Evolutionary conservation across 2,329 filamentous ascomycete species (phyloP), one percentile per base, ranked within the genome.

Genomic region (Talaromyces sp.): DNA sequence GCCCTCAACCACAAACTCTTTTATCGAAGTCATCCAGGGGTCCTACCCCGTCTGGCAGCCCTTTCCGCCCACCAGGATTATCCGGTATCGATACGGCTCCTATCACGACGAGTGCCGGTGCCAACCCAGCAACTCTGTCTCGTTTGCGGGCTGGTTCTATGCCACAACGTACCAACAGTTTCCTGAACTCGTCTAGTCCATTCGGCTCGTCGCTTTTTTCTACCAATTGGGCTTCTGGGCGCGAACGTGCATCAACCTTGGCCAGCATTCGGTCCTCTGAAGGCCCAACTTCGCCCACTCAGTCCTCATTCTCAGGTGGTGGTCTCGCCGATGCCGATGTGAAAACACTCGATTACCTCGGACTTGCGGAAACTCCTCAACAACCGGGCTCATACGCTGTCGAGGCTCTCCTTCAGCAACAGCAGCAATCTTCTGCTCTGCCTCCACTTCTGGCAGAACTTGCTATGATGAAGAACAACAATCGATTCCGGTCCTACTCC

Each of bases 401-500:
- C 72, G 83, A 76, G 66, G 80, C 82, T 59, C 62, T 75, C 52
- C 65, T 74, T 56, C 81, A 82, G 61, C 81, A 70, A n/a, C 67
- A 78, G 56, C 77, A 81, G 57, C 73, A 78, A 59, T 69, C 74
- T 31, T 75, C 81, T 61, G 73, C 75, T 14, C 67, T 82, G 26
- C 80, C 79, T 46, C 88, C 89, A 2, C 89, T 91, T 65, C 81
- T 93, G 35, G 87, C 88, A 51, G 89, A 89, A 69, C 80, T 93
- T 62, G 87, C 88, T 63, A 88, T 90, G 71, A 84, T 91, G 65
- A 88, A 88, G 65, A 89, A 85, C 71, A 89, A 90, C 67, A 97
- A 90, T 73, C 87, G 94, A 57, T 96, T 97, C 81, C 87, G 94
- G 53, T 99, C 94, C 1, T 97, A 97, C 75, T 99, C 94, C 0